Evolutionary conservation across 2,329 filamentous ascomycete species (phyloP).

Genomic region (Ophiostoma sp.): DNA sequence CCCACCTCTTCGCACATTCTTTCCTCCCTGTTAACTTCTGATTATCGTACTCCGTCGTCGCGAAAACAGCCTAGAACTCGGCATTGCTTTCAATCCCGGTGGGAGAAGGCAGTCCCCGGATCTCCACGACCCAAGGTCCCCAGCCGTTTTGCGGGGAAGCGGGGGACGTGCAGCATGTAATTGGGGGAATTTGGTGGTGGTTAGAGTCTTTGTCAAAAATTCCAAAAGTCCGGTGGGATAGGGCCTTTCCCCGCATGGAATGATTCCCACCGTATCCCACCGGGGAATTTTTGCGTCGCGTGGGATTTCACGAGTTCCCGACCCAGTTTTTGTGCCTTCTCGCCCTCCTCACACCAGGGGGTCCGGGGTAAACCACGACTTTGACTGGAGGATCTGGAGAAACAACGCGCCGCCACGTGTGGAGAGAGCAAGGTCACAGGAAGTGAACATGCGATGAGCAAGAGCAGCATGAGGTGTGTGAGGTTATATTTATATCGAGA

Average conservation of each 20-base stretch:
- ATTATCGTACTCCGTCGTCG: not conserved
- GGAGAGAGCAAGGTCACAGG: not conserved
- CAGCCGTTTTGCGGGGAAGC: not conserved
- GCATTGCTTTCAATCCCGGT: not conserved
- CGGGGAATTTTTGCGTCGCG: not conserved
- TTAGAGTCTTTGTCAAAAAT: not conserved
- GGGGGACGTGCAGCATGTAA: not conserved
- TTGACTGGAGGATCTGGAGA: not conserved
- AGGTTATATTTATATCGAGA: conserved; percentile 13
- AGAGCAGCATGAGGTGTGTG: not conserved
- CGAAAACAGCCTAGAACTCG: not conserved
- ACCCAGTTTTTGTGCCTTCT: not conserved
- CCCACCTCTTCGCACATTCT: not conserved
- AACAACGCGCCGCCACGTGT: not conserved
- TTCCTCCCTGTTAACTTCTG: not conserved
- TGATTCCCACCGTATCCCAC: not conserved
- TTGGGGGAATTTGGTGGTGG: not conserved
- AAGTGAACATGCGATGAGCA: not conserved
- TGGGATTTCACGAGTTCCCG: not conserved
- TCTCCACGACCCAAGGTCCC: not conserved
- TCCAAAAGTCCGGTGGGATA: not conserved
- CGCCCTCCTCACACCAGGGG: not conserved
- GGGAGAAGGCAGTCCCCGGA: not conserved
- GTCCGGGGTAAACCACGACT: not conserved
- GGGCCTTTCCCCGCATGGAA: not conserved